phyloP scores from a whole-genome alignment of 1,139 yeast genomes.

The Hyphopichia pseudoburtonii region DNA sequence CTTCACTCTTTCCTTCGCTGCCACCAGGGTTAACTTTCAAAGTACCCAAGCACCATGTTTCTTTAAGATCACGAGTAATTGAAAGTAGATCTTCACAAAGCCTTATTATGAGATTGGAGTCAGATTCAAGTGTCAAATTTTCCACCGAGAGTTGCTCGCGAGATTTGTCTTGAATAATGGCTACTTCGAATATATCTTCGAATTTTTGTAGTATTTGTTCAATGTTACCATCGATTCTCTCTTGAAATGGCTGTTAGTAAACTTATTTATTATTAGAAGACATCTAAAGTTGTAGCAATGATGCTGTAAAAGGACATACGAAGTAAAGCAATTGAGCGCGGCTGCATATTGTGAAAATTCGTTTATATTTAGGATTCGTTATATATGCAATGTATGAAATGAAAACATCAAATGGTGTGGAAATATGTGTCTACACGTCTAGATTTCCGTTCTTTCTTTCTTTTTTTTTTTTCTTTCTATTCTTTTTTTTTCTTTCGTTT shows the following conservation, averaged over 20 bases:
- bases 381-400: no score
- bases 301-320: no score
- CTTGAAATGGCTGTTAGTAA: slow-evolving; percentile 15
- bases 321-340: slow-evolving; percentile 42
- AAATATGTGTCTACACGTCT: no score
- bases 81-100: slow-evolving; percentile 53
- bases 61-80: slow-evolving; percentile 50
- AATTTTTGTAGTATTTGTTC: slow-evolving; percentile 46
- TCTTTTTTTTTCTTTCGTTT: no score
- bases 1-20: slow-evolving; percentile 17
- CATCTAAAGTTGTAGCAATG: background rate
- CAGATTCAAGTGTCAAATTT: slow-evolving; percentile 54
- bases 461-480: background rate
- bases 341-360: slow-evolving; percentile 32
- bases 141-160: slow-evolving; percentile 55
- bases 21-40: slow-evolving; percentile 31
- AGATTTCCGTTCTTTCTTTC: background rate
- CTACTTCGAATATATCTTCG: slow-evolving; percentile 45
- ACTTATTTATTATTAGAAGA: no score
- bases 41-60: slow-evolving; percentile 59
- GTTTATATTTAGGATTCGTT: no score
- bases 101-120: slow-evolving; percentile 50
- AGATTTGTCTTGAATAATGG: slow-evolving; percentile 45
- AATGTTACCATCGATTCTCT: slow-evolving; percentile 40
- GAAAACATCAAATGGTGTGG: no score